These are phyloP conservation scores for Ploettnerulaceae sp. DNA, from an alignment of 2,329 filamentous ascomycete genomes.

Conservation along the genomic window DNA sequence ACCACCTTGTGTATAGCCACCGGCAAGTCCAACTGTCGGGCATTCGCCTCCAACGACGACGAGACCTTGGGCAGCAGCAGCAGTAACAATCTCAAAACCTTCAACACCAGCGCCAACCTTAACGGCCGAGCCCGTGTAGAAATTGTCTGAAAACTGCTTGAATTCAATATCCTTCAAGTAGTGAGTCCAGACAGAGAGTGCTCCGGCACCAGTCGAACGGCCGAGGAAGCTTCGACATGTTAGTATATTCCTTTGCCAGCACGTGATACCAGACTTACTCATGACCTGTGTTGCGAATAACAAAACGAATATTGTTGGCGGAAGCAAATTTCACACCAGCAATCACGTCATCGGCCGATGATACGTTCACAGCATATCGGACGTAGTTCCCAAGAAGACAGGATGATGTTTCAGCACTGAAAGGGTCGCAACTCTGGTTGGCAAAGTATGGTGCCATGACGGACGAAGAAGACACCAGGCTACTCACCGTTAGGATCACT, in stretches of 20 bases:
- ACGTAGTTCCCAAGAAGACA: slow-evolving; percentile 39
- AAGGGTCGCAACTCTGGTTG: slow-evolving; percentile 34
- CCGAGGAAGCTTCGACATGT: slow-evolving; percentile 41
- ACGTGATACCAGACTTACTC: slow-evolving; percentile 35
- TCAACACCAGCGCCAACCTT: slow-evolving; percentile 51
- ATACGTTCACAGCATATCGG: slow-evolving; percentile 30
- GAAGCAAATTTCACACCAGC: slow-evolving; percentile 37
- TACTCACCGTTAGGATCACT: slow-evolving; percentile 15
- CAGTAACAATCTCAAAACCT: slow-evolving; percentile 42
- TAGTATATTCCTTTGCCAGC: background rate
- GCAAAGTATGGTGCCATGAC: slow-evolving; percentile 41
- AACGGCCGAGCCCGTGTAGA: slow-evolving; percentile 48
- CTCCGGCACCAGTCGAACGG: slow-evolving; percentile 56
- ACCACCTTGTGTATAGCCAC: slow-evolving; percentile 56
- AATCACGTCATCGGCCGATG: slow-evolving; percentile 22
- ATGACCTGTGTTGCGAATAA: slow-evolving; percentile 53
- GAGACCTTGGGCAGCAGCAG: slow-evolving; percentile 39
- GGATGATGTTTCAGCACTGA: slow-evolving; percentile 34
- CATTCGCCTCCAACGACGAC: slow-evolving; percentile 50
- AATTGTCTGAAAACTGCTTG: slow-evolving; percentile 36
- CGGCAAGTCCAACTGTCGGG: slow-evolving; percentile 52
- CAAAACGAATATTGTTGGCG: slow-evolving; percentile 38
- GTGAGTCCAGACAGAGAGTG: slow-evolving; percentile 53
- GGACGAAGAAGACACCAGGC: slow-evolving; percentile 37
- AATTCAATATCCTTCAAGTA: slow-evolving; percentile 44